Conservation (phyloP, 2,329 filamentous ascomycete species). For the Camillea tinctor region DNA sequence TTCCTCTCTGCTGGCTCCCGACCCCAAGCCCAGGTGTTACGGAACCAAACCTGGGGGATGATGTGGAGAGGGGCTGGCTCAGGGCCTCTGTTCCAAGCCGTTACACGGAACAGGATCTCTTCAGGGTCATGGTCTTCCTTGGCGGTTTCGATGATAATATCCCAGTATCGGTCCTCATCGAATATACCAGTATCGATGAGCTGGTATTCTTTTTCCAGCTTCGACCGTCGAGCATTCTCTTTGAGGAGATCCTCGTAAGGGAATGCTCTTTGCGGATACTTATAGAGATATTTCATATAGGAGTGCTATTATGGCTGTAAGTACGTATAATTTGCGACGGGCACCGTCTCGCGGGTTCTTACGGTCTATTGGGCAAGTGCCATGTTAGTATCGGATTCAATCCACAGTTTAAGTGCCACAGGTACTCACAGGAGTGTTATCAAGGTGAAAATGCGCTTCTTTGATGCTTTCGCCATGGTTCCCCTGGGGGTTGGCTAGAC, state of each 20-base stretch:
- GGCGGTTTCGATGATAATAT: conserved; percentile 94
- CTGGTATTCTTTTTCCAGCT: conserved; percentile 84
- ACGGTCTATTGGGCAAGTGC: conserved; percentile 19
- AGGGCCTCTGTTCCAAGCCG: conserved; percentile 91
- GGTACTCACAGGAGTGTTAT: conserved; percentile 74
- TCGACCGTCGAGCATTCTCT: conserved; percentile 76
- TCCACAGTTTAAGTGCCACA: not conserved
- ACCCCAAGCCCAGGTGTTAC: conserved; percentile 97
- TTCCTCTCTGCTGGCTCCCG: conserved; percentile 73
- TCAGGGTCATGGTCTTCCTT: conserved; percentile 93
- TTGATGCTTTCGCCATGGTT: conserved; percentile 98
- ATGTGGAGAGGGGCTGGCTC: conserved; percentile 91
- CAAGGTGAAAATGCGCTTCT: conserved; percentile 92
- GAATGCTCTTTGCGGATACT: conserved; percentile 89
- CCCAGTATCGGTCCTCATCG: conserved; percentile 89
- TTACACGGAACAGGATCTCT: conserved; percentile 89
- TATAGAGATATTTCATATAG: conserved; percentile 99
- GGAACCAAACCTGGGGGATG: conserved; percentile 92
- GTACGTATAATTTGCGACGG: conserved; percentile 18
- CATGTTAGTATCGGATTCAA: conserved; percentile 13
- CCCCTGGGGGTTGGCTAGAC: conserved; percentile 91
- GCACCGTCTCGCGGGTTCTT: conserved; percentile 2
- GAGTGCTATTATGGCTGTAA: conserved; percentile 65
- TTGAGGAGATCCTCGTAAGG: conserved; percentile 86
- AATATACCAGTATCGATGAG: conserved; percentile 87